Conservation (phyloP, 352 stramenopile genomes). For the Globisporangium splendens region DNA sequence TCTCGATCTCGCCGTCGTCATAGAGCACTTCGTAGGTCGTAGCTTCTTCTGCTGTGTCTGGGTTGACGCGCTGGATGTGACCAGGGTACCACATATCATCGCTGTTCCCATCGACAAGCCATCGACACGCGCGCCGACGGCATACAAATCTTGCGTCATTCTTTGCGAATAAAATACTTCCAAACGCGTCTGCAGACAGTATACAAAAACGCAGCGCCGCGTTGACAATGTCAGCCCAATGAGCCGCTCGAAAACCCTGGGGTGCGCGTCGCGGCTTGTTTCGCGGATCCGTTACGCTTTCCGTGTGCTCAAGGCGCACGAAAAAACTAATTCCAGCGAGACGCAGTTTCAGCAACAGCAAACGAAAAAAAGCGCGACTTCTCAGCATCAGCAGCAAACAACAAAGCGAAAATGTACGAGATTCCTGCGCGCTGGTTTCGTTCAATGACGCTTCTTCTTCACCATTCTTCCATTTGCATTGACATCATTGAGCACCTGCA, state of each 20-base stretch:
- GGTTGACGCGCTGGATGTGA: slow-evolving; percentile 32
- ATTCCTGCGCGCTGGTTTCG: neutral
- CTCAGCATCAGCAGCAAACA: neutral
- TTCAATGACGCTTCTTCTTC: neutral
- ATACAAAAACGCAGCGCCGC: neutral
- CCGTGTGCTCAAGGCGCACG: neutral
- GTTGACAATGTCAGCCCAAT: neutral
- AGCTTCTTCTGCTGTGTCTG: slow-evolving; percentile 3
- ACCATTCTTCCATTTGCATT: neutral
- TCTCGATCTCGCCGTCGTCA: slow-evolving; percentile 71
- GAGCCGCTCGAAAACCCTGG: too few relatives aligned
- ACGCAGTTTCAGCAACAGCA: neutral
- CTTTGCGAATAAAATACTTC: neutral
- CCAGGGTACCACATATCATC: slow-evolving; percentile 81
- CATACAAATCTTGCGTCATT: slow-evolving; percentile 19
- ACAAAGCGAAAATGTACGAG: neutral
- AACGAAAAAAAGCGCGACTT: neutral
- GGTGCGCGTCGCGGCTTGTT: too few relatives aligned
- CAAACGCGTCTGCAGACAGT: neutral
- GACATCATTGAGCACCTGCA: too few relatives aligned
- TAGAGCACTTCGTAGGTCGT: slow-evolving; percentile 59
- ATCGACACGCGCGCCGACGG: slow-evolving; percentile 63
- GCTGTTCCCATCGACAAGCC: slow-evolving; percentile 72
- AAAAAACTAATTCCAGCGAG: neutral
- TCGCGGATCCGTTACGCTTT: slow-evolving; percentile 2